phyloP scores from a whole-genome alignment of 2,329 filamentous ascomycete genomes.

The Myotisia sp. region DNA sequence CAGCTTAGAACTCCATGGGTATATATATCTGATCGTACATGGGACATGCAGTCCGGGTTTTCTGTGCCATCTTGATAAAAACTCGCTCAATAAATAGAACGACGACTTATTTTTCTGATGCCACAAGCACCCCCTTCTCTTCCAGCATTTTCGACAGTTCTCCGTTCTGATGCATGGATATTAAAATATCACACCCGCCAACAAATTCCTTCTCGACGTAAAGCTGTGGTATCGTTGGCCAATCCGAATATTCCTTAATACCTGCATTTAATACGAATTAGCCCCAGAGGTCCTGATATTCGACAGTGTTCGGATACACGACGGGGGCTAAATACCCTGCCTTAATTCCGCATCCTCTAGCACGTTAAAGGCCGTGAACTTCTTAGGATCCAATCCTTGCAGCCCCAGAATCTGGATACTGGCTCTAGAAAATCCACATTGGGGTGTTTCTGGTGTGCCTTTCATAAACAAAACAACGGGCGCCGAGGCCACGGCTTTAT shows the following conservation, averaged over 20 bases:
- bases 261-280: conserved; percentile 38
- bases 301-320: too few species aligned
- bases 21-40: too few species aligned
- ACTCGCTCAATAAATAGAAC: not conserved
- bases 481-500: conserved; percentile 72
- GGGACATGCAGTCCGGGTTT: too few species aligned
- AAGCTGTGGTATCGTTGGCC: conserved; percentile 95
- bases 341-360: conserved; percentile 80
- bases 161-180: conserved; percentile 94
- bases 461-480: conserved; percentile 99
- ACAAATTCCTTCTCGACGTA: conserved; percentile 94
- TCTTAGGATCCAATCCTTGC: conserved; percentile 85
- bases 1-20: not conserved
- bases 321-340: too few species aligned
- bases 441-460: conserved; percentile 86
- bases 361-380: conserved; percentile 98
- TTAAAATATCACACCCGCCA: conserved; percentile 91
- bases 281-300: too few species aligned
- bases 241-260: conserved; percentile 98
- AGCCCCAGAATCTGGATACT: conserved; percentile 88
- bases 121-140: conserved; percentile 73
- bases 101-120: conserved; percentile 34
- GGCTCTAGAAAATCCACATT: conserved; percentile 92
- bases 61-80: too few species aligned
- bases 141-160: conserved; percentile 83